Evolutionary conservation across 495 filamentous ascomycete species (phyloP).

Genomic region (Daldinia bambusicola): DNA sequence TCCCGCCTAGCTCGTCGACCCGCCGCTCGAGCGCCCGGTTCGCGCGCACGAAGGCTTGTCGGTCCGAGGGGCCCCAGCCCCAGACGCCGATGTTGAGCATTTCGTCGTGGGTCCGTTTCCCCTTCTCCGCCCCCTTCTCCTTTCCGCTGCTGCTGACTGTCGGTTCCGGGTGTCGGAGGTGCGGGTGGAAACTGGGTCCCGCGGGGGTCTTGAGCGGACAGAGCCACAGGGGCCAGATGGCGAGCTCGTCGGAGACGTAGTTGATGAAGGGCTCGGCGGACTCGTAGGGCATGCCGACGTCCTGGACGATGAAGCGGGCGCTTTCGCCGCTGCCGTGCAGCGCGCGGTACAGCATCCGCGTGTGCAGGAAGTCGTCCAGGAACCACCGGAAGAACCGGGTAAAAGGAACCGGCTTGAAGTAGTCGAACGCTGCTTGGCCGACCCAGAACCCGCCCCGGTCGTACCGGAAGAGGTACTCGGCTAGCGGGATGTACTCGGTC

Average conservation of each 20-base stretch:
- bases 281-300: conserved; percentile 64
- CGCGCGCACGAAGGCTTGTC: conserved; percentile 57
- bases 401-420: conserved; percentile 65
- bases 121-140: not conserved
- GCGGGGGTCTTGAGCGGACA: conserved; percentile 62
- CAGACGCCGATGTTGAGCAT: conserved; percentile 68
- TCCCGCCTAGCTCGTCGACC: conserved; percentile 71
- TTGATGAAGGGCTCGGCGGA: conserved; percentile 63
- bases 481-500: conserved; percentile 61
- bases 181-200: conserved; percentile 61
- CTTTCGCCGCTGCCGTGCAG: conserved; percentile 66
- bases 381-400: conserved; percentile 64
- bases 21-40: conserved; percentile 74
- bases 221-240: conserved; percentile 69
- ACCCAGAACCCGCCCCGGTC: conserved; percentile 71
- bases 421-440: conserved; percentile 63
- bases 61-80: conserved; percentile 60
- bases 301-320: conserved; percentile 65
- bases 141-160: conserved; percentile 14
- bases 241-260: conserved; percentile 59
- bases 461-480: conserved; percentile 68
- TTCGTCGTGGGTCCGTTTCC: conserved; percentile 15
- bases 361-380: conserved; percentile 72
- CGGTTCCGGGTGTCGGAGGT: conserved; percentile 8
- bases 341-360: conserved; percentile 70